Evolutionary conservation across 345 rosid species (phyloP).

Genomic region (Eucalyptus viminalis): DNA sequence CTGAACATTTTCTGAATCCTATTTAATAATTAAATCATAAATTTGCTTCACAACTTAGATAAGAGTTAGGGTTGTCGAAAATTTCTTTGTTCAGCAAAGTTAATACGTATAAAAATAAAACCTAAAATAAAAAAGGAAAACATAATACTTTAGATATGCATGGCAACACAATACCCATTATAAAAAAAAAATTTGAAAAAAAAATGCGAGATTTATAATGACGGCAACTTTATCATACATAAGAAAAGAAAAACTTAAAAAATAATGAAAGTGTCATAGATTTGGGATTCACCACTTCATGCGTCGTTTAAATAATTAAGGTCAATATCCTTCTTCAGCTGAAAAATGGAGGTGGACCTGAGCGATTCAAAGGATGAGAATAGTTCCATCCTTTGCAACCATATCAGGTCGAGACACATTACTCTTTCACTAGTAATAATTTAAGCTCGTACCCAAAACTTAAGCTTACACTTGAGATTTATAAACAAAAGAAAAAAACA

Average conservation of each 20-base stretch:
- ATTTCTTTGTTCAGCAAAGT: background rate
- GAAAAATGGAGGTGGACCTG: background rate
- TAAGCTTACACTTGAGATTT: too few relatives aligned
- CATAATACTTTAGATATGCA: background rate
- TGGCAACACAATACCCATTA: accelerated
- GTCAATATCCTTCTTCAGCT: accelerated
- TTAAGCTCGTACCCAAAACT: too few relatives aligned
- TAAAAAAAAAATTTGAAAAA: background rate
- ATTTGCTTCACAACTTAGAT: background rate
- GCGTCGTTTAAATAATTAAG: background rate
- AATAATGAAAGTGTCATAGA: background rate
- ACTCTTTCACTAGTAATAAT: background rate
- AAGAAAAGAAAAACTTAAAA: too few relatives aligned
- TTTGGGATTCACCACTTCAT: accelerated
- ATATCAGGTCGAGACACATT: accelerated
- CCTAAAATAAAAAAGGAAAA: background rate
- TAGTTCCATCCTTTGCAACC: background rate
- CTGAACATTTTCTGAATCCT: too few relatives aligned
- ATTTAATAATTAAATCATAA: accelerated
- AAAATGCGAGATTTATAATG: background rate
- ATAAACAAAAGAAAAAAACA: too few relatives aligned
- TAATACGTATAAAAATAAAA: background rate
- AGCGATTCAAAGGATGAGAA: accelerated
- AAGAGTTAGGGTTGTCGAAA: background rate
- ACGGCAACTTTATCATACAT: background rate